These are phyloP conservation scores for Sclerotinia minor DNA, from an alignment of 2,329 filamentous ascomycete species.

Conservation along the genomic window DNA sequence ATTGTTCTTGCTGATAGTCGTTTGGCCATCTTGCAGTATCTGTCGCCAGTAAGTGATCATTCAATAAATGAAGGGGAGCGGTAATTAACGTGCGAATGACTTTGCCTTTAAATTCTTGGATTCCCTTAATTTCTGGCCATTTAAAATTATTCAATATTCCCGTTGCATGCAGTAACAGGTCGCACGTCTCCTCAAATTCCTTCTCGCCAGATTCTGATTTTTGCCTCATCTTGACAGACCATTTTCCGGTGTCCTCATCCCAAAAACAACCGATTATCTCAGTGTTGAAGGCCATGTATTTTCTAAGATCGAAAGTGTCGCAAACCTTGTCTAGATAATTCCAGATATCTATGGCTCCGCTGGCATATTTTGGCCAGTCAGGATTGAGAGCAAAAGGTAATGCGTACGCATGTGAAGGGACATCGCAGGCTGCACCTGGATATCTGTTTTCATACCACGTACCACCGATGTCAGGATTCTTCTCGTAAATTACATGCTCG, in stretches of 20 bases:
- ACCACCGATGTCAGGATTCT: slow-evolving; percentile 47
- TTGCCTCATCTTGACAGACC: slow-evolving; percentile 51
- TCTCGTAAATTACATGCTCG: slow-evolving; percentile 51
- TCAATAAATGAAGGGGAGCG: not conserved
- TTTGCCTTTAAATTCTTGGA: slow-evolving; percentile 49
- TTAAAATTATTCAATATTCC: slow-evolving; percentile 41
- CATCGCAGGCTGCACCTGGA: slow-evolving; percentile 53
- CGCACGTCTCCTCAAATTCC: slow-evolving; percentile 35
- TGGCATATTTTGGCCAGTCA: slow-evolving; percentile 57
- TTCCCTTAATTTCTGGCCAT: slow-evolving; percentile 51
- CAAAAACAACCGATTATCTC: slow-evolving; percentile 50
- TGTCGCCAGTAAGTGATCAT: slow-evolving; percentile 8
- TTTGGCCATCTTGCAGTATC: slow-evolving; percentile 50
- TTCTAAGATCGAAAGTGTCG: slow-evolving; percentile 50
- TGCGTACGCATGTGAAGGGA: slow-evolving; percentile 37
- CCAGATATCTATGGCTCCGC: slow-evolving; percentile 58
- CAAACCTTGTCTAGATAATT: slow-evolving; percentile 51
- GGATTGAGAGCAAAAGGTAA: slow-evolving; percentile 62
- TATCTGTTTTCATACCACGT: slow-evolving; percentile 54
- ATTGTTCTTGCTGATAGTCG: slow-evolving; percentile 36
- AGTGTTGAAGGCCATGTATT: slow-evolving; percentile 55
- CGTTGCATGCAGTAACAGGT: slow-evolving; percentile 36
- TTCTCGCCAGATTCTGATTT: slow-evolving; percentile 30
- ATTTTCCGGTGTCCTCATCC: slow-evolving; percentile 51
- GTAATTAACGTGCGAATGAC: slow-evolving; percentile 44